A percentile compares a stretch with the other conserved stretches of the same genome.
These are phyloP conservation scores for Candida gorgasii DNA, from an alignment of 805 yeast genomes.

Conservation along the genomic window DNA sequence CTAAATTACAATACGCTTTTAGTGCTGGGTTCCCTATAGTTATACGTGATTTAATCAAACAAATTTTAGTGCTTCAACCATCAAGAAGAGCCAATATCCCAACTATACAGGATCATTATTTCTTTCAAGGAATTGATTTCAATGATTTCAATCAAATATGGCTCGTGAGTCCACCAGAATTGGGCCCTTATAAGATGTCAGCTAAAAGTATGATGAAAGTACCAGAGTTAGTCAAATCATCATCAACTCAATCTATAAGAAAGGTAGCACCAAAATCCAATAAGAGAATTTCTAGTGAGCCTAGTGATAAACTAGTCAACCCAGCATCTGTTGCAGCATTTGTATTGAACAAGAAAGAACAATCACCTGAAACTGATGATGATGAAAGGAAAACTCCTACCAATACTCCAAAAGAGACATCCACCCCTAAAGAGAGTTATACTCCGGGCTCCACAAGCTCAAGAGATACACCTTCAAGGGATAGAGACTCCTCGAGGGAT, in stretches of 20 bases:
- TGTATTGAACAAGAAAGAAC: conserved; percentile 29
- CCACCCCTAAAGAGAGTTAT: no score
- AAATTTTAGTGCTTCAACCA: conserved; percentile 72
- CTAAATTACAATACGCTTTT: conserved; percentile 78
- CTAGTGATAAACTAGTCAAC: conserved; percentile 20
- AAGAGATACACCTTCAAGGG: conserved; percentile 1
- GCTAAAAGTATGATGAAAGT: conserved; percentile 80
- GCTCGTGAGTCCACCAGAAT: conserved; percentile 64
- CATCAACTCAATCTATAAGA: conserved; percentile 14
- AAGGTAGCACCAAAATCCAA: conserved; percentile 10
- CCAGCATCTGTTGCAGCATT: conserved; percentile 45
- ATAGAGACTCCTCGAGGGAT: not conserved
- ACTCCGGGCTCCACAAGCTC: not conserved
- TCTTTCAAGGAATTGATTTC: conserved; percentile 74
- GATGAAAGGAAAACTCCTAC: conserved; percentile 13
- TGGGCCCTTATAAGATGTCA: conserved; percentile 69
- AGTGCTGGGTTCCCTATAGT: conserved; percentile 58
- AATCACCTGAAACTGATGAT: conserved; percentile 12
- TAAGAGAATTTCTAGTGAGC: conserved; percentile 16
- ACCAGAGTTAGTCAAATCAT: conserved; percentile 39
- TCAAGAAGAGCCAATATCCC: conserved; percentile 57
- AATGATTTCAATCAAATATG: conserved; percentile 63
- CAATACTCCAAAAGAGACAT: not conserved
- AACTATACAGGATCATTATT: conserved; percentile 64
- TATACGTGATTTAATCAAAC: conserved; percentile 65